phyloP scores from a whole-genome alignment of 352 stramenopile genomes.

The Aphanomyces stellatus region DNA sequence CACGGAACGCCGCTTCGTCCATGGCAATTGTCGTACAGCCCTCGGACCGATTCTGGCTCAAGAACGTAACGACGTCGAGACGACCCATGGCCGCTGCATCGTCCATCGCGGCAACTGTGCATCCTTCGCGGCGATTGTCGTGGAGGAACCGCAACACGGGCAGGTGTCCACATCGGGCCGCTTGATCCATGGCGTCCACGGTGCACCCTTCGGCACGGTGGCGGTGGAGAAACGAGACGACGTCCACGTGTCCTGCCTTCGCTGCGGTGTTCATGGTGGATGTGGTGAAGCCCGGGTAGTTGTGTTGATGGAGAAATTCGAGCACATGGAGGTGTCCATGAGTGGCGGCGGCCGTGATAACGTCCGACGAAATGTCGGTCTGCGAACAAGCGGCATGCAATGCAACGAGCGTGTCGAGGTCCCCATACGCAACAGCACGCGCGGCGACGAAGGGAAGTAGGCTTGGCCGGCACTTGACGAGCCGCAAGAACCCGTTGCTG shows the following conservation, averaged over 20 bases:
- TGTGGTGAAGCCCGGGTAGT: background rate
- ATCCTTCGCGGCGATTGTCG: background rate
- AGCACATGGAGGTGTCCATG: background rate
- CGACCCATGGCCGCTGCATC: background rate
- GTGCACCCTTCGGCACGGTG: background rate
- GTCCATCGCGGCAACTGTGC: background rate
- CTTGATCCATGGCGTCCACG: background rate
- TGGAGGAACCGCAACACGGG: background rate
- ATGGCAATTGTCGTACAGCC: slow-evolving; percentile 11
- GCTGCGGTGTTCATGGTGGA: background rate
- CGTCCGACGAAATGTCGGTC: too few species aligned
- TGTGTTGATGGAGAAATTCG: background rate
- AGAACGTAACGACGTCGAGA: background rate
- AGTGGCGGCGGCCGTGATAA: background rate
- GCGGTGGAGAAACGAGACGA: background rate
- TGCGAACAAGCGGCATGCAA: too few species aligned
- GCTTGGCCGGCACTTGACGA: too few species aligned
- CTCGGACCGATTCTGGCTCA: background rate
- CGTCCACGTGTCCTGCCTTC: background rate
- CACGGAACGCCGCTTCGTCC: slow-evolving; percentile 11
- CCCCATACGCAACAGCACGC: too few species aligned
- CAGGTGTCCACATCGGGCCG: background rate
- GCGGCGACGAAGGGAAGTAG: too few species aligned
- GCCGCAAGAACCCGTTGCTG: too few species aligned
- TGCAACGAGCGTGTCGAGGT: too few species aligned